phyloP scores from a whole-genome alignment of 179 eudicot genomes.

The Drosera spatulata region DNA sequence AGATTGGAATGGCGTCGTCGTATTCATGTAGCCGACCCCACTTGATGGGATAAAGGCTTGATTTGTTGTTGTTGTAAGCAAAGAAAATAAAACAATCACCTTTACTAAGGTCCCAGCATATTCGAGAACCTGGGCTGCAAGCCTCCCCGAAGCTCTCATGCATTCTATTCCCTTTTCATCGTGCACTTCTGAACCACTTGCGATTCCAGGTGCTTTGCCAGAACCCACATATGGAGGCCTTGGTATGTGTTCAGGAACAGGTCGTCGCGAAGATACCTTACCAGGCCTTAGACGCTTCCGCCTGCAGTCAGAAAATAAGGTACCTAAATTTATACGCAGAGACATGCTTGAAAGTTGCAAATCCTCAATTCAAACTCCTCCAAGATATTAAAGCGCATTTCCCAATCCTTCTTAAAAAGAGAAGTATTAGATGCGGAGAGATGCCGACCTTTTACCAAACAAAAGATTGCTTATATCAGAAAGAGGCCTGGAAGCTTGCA shows the following conservation, averaged over 20 bases:
- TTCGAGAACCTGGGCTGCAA: slow-evolving; percentile 90
- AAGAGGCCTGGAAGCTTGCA: slow-evolving; percentile 52
- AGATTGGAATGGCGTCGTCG: no score
- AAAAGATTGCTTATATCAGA: slow-evolving; percentile 54
- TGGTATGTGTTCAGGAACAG: slow-evolving; percentile 65
- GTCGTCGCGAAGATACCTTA: slow-evolving; percentile 69
- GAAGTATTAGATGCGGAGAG: not conserved
- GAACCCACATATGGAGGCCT: slow-evolving; percentile 78
- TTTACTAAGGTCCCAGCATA: slow-evolving; percentile 95
- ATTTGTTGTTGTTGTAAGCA: no score
- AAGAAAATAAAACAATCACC: slow-evolving; percentile 28
- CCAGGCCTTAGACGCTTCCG: slow-evolving; percentile 69
- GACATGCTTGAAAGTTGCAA: not conserved
- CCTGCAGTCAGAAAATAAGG: slow-evolving; percentile 15
- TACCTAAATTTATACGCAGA: slow-evolving; percentile 25
- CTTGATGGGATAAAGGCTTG: no score
- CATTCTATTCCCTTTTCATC: slow-evolving; percentile 68
- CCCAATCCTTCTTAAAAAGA: no score
- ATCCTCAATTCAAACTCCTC: slow-evolving; percentile 44
- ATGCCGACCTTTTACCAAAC: slow-evolving; percentile 56
- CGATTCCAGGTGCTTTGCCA: slow-evolving; percentile 64
- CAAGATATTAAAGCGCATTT: slow-evolving; percentile 1
- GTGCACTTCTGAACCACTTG: slow-evolving; percentile 73
- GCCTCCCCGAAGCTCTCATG: slow-evolving; percentile 93
- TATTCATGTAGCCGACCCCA: no score